Conservation (phyloP, 2,329 filamentous ascomycete genomes). For the Ilyonectria destructans region DNA sequence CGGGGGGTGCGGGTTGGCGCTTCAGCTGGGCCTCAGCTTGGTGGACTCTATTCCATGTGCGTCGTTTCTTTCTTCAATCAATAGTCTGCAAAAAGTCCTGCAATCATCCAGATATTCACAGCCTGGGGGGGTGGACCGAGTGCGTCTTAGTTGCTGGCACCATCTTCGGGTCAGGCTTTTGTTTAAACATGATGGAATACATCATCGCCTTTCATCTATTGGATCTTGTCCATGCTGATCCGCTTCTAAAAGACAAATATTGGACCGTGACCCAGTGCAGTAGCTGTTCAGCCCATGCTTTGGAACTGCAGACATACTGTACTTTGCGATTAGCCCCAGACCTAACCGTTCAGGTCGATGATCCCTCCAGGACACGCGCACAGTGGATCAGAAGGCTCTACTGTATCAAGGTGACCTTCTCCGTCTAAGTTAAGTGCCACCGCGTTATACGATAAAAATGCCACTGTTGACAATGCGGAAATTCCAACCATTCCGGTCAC, state of each 20-base stretch:
- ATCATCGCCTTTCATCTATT: not conserved
- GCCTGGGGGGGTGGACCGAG: slow-evolving; percentile 11
- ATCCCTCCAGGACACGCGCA: not conserved
- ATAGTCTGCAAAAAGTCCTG: slow-evolving; percentile 14
- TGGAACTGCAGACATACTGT: too few species aligned
- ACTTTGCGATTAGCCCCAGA: too few species aligned
- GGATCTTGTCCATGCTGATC: not conserved
- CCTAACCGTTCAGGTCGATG: too few species aligned
- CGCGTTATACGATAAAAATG: not conserved
- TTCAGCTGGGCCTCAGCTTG: slow-evolving; percentile 29
- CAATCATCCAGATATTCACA: slow-evolving; percentile 2
- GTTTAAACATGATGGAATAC: not conserved
- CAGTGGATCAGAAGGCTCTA: not conserved
- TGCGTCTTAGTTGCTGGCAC: not conserved
- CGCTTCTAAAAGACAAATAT: slow-evolving; percentile 19
- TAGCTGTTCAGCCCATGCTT: too few species aligned
- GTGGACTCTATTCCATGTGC: slow-evolving; percentile 9
- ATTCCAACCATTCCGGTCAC: not conserved
- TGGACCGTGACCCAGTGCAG: not conserved
- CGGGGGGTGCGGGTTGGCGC: not conserved
- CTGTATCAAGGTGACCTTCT: not conserved
- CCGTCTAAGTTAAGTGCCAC: not conserved
- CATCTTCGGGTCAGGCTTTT: not conserved
- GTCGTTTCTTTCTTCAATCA: not conserved
- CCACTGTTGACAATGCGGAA: not conserved